A percentile compares a stretch with the other conserved stretches of the same genome.
These are phyloP conservation scores for Fusarium guadeloupense DNA, from an alignment of 2,329 filamentous ascomycete species.

Conservation along the genomic window DNA sequence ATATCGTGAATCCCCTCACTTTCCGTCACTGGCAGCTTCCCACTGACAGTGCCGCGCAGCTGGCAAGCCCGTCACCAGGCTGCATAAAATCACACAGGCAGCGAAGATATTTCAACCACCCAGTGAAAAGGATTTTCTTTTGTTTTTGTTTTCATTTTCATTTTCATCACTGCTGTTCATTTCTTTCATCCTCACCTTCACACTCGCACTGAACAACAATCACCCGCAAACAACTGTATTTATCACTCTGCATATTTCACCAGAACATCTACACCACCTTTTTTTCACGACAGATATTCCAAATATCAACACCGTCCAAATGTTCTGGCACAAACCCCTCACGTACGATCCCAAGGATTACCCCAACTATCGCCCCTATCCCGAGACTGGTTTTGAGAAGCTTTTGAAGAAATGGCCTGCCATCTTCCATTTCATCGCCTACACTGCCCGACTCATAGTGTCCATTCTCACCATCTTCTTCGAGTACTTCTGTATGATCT, in stretches of 20 bases:
- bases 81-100: not conserved
- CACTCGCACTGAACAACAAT: not conserved
- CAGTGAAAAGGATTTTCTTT: not conserved
- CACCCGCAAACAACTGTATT: not conserved
- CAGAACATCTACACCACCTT: too few relatives aligned
- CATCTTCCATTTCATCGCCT: not conserved
- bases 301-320: not conserved
- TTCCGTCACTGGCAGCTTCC: slow-evolving; percentile 1
- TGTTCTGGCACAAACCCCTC: slow-evolving; percentile 14
- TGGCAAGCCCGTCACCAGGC: not conserved
- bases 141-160: not conserved
- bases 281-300: not conserved
- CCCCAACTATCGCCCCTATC: slow-evolving; percentile 20
- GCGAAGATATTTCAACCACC: not conserved
- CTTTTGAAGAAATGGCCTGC: slow-evolving; percentile 7
- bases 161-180: not conserved
- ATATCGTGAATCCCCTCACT: slow-evolving; percentile 29
- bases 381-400: slow-evolving; percentile 3
- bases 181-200: slow-evolving; percentile 7
- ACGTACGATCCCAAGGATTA: slow-evolving; percentile 30
- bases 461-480: slow-evolving; percentile 9
- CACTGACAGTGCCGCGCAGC: slow-evolving; percentile 14
- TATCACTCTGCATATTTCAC: not conserved
- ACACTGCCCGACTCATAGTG: slow-evolving; percentile 3
- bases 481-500: slow-evolving; percentile 14